Percentiles rank a stretch among this genome's conserved stretches.
Evolutionary conservation across 1,284 basidiomycete species (phyloP).

Genomic region (Mycena citricolor): DNA sequence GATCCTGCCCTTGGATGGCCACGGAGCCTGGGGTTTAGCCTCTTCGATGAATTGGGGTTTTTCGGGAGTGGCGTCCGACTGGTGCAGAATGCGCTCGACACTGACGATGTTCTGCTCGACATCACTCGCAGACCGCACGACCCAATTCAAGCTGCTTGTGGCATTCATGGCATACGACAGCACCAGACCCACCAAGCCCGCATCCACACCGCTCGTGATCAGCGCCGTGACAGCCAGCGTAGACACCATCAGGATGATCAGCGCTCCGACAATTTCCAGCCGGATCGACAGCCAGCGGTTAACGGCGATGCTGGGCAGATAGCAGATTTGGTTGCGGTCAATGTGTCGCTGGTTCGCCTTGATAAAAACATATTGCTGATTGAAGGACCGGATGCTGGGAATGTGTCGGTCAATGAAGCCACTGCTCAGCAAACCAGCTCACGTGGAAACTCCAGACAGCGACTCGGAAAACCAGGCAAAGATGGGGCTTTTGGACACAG

Average conservation of each 20-base stretch:
- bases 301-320: constrained; percentile 68
- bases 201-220: constrained; percentile 75
- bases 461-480: constrained; percentile 91
- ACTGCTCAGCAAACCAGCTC: not conserved
- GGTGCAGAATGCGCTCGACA: constrained; percentile 74
- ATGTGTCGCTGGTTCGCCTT: constrained; percentile 77
- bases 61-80: constrained; percentile 77
- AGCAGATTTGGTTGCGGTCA: constrained; percentile 84
- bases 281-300: constrained; percentile 82
- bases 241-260: constrained; percentile 79
- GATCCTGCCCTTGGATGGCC: constrained; percentile 79
- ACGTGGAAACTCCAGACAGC: constrained; percentile 76
- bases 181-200: constrained; percentile 90
- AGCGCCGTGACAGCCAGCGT: constrained; percentile 70
- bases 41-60: constrained; percentile 74
- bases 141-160: constrained; percentile 82
- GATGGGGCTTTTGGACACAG: constrained; percentile 88
- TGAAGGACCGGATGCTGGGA: constrained; percentile 70
- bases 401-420: not conserved
- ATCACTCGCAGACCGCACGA: constrained; percentile 88
- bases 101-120: constrained; percentile 95
- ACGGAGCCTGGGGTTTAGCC: constrained; percentile 55
- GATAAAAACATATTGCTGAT: constrained; percentile 73
- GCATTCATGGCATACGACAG: constrained; percentile 84
- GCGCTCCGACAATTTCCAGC: constrained; percentile 81